Evolutionary conservation across 1,139 yeast genomes (phyloP), one percentile per base, ranked within the genome.

Genomic region (Pichia sp.): DNA sequence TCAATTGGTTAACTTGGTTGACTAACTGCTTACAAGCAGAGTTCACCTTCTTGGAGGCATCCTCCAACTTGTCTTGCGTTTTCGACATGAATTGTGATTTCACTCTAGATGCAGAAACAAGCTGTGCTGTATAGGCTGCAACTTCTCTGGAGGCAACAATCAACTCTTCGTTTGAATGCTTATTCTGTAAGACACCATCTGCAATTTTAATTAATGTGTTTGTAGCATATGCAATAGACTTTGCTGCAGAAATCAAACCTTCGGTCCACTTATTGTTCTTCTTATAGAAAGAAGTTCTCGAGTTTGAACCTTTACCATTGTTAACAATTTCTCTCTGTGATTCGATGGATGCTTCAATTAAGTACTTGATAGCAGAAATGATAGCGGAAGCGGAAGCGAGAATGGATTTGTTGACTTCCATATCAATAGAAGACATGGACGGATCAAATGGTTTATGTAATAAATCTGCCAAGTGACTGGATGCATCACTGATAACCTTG

Each of bases 261-360:
- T 87, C 95, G 1, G 96, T 85, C 96, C 96, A 86, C 52, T 94
- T 71, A 56, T 79, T 86, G 56, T 87, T 85, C 60, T 84, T 85
- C 56, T 81, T 84, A 62, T 87, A 87, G 55, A 81, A 87, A 28
- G 84, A 86, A 4, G 86, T 77, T 40, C 77, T 67, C 2, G 86
- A 67, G 37, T 72, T 76, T 1, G 74, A 58, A 6, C 93, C 93
- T 46, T 69, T 69, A 26, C 87, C 86, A 45, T 72, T 72, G 32
- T 74, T 69, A 6, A 84, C 94, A 55, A 86, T 85, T 58, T 86
- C 96, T 40, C 73, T 65, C 58, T 86, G 96, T 17, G 93, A 78
- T 32, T 77, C 88, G 17, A 87, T 77, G 2, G 95, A 86, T 3
- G 94, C 80, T 44, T 68, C 64, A 36, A 87, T 80, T 48, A 86